Evolutionary conservation across 257 asterid species (phyloP).

Genomic region (Solanum bulbocastanum): DNA sequence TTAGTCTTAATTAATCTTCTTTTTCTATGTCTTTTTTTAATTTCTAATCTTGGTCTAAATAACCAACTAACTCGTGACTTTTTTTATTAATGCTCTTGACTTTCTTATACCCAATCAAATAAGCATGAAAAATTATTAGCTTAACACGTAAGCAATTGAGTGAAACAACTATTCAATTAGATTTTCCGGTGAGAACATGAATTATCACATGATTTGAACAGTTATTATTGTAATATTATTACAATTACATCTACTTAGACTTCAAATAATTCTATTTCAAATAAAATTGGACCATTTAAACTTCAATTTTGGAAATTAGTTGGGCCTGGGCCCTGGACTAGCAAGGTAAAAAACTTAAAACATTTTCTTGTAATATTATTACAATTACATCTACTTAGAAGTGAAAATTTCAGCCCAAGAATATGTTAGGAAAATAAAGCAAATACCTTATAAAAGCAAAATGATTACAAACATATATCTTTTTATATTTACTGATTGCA

Average conservation of each 20-base stretch:
- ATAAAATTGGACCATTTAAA: too few relatives aligned
- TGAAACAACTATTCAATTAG: neutral
- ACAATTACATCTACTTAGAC: too few relatives aligned
- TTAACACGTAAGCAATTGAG: neutral
- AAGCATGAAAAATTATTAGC: slow-evolving; percentile 8
- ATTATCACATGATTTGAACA: neutral
- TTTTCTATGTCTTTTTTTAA: neutral
- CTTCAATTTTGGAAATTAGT: neutral
- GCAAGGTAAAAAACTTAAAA: neutral
- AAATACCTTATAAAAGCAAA: too few relatives aligned
- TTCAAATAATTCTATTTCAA: too few relatives aligned
- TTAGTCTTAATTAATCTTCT: neutral
- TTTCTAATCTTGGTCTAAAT: neutral
- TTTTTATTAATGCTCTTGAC: slow-evolving; percentile 29
- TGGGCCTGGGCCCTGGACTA: neutral
- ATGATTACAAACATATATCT: too few relatives aligned
- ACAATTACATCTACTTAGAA: neutral
- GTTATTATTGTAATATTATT: neutral
- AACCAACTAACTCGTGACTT: slow-evolving; percentile 24
- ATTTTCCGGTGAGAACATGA: neutral
- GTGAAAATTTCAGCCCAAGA: neutral
- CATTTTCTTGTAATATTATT: neutral
- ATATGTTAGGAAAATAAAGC: neutral
- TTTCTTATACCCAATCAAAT: slow-evolving; percentile 33
- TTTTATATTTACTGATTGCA: accelerated